A percentile compares a stretch with the other conserved stretches of the same genome.
These are phyloP conservation scores for Chaetoceros tenuissimus DNA, from an alignment of 108 stramenopile genomes.

Conservation along the genomic window DNA sequence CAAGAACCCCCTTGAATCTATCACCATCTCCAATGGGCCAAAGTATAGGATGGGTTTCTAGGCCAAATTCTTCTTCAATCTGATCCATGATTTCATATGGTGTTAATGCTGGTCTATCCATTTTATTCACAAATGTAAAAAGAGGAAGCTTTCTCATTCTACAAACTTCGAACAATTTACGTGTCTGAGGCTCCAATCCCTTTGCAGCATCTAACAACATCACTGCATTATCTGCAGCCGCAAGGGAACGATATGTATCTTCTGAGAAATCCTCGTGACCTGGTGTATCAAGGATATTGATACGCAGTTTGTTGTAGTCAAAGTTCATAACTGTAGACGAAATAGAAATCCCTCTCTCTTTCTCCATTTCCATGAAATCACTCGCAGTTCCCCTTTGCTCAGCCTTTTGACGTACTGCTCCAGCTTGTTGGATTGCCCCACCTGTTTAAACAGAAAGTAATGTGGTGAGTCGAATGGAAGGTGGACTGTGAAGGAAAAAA, in stretches of 20 bases:
- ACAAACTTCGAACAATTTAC: slow-evolving; percentile 88
- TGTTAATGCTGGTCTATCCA: slow-evolving; percentile 87
- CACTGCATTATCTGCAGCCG: slow-evolving; percentile 92
- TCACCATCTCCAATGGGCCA: slow-evolving; percentile 97
- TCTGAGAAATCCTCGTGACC: slow-evolving; percentile 93
- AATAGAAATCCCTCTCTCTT: slow-evolving; percentile 90
- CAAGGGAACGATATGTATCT: slow-evolving; percentile 92
- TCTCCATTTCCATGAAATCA: slow-evolving; percentile 95
- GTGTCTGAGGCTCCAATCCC: slow-evolving; percentile 92
- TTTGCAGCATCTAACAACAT: slow-evolving; percentile 95
- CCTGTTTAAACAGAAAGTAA: too few relatives aligned
- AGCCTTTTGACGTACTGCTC: slow-evolving; percentile 88
- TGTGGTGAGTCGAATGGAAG: too few relatives aligned
- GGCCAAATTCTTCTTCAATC: slow-evolving; percentile 87
- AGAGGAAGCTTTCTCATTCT: slow-evolving; percentile 54
- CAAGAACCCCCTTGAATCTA: slow-evolving; percentile 88
- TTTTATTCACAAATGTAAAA: slow-evolving; percentile 93
- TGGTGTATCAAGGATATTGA: slow-evolving; percentile 84
- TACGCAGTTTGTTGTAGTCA: slow-evolving; percentile 65
- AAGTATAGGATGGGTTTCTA: slow-evolving; percentile 85
- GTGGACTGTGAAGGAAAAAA: too few relatives aligned
- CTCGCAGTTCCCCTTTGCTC: slow-evolving; percentile 74
- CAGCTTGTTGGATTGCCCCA: slow-evolving; percentile 92
- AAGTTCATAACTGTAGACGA: slow-evolving; percentile 89
- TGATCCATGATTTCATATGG: slow-evolving; percentile 96